Percentiles rank a stretch among this genome's conserved stretches.
Conservation (phyloP, 441 rosid species). For the Erysimum cheiri region DNA sequence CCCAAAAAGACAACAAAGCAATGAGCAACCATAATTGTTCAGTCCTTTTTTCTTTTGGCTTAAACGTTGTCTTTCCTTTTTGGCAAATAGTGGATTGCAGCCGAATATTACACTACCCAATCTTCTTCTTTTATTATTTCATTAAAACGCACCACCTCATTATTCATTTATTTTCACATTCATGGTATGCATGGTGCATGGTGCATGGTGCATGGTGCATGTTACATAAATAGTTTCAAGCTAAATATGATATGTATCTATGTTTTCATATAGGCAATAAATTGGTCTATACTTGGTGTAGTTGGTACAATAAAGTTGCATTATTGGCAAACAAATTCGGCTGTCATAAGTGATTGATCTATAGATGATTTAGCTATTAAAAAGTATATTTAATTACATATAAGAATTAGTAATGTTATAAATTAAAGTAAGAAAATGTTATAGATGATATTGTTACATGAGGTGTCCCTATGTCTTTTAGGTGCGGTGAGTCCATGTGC, state of each 20-base stretch:
- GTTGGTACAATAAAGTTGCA: background rate
- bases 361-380: background rate
- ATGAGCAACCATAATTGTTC: slow-evolving; percentile 39
- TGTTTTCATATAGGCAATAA: background rate
- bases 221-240: too few species aligned
- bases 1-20: slow-evolving; percentile 43
- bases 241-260: too few species aligned
- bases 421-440: background rate
- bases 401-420: too few species aligned
- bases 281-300: background rate
- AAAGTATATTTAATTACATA: too few species aligned
- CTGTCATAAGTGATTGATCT: background rate
- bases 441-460: slow-evolving; percentile 10
- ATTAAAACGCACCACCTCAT: slow-evolving; percentile 27
- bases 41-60: slow-evolving; percentile 27
- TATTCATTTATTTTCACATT: slow-evolving; percentile 6
- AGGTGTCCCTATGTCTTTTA: slow-evolving; percentile 23
- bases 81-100: slow-evolving; percentile 41
- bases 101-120: slow-evolving; percentile 34
- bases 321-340: background rate
- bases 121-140: background rate
- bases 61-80: slow-evolving; percentile 42
- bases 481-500: slow-evolving; percentile 43
- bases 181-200: slow-evolving; percentile 1
- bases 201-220: background rate